Conservation (phyloP, 139 green algal genomes). For the Chlorokybus atmophyticus region DNA sequence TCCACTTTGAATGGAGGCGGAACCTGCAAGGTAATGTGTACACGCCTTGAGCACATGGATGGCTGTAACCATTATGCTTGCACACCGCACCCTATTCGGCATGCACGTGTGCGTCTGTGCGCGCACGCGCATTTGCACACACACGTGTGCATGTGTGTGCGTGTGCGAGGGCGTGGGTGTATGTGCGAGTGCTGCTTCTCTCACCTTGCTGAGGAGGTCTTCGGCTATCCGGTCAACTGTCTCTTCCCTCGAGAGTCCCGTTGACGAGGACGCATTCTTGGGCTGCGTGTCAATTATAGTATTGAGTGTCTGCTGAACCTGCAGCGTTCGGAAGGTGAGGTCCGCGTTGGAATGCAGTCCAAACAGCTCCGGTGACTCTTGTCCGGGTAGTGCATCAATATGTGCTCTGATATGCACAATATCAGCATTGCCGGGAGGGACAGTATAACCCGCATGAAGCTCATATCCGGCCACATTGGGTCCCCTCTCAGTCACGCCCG, state of each 20-base stretch:
- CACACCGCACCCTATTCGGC: no score
- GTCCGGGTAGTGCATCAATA: conserved; percentile 65
- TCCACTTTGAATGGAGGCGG: conserved; percentile 70
- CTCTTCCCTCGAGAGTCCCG: conserved; percentile 67
- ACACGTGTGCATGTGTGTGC: no score
- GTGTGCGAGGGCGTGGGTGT: no score
- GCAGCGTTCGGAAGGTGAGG: conserved; percentile 71
- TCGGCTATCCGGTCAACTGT: conserved; percentile 78
- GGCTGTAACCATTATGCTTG: no score
- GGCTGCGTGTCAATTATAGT: conserved; percentile 81
- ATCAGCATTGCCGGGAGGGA: conserved; percentile 56
- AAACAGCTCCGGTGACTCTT: conserved; percentile 81
- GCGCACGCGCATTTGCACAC: no score
- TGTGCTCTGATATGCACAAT: conserved; percentile 58
- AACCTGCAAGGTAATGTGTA: no score
- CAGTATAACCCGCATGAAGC: conserved; percentile 59
- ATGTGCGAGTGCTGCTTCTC: no score
- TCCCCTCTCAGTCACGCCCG: conserved; percentile 22
- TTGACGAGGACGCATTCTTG: conserved; percentile 47
- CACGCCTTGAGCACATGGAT: no score
- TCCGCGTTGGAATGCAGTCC: conserved; percentile 88
- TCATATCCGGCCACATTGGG: no score
- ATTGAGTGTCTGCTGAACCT: conserved; percentile 50
- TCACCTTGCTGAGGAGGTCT: conserved; percentile 79
- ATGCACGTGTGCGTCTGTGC: no score